These are phyloP conservation scores for Carex parvula DNA, from an alignment of 176 grass and related monocot genomes.

Conservation along the genomic window DNA sequence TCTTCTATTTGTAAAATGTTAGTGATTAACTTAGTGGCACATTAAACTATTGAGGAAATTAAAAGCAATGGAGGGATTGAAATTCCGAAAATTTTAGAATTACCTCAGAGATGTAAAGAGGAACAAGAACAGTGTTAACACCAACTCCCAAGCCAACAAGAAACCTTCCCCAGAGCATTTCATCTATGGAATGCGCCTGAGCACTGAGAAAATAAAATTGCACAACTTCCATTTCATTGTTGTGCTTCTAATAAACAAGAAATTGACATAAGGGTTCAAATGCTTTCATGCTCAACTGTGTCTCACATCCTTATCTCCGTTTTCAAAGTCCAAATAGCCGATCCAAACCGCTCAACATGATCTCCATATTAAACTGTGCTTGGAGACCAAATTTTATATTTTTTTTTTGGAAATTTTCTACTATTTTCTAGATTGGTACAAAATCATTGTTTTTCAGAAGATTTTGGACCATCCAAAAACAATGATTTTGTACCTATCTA, in stretches of 20 bases:
- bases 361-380: too few species aligned
- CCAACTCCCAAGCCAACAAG: conserved; percentile 93
- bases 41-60: not conserved
- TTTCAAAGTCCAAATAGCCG: too few species aligned
- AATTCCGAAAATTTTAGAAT: conserved; percentile 7
- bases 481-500: too few species aligned
- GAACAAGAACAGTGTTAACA: conserved; percentile 89
- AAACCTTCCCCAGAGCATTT: conserved; percentile 96
- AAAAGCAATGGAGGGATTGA: not conserved
- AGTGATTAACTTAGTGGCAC: not conserved
- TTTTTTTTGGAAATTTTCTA: too few species aligned
- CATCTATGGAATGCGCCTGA: conserved; percentile 73
- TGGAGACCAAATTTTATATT: too few species aligned
- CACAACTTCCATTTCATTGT: not conserved
- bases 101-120: conserved; percentile 92
- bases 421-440: too few species aligned
- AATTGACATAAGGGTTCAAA: not conserved
- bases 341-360: too few species aligned
- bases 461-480: too few species aligned
- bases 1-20: not conserved
- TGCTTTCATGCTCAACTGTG: too few species aligned
- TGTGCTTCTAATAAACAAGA: conserved; percentile 5
- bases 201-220: conserved; percentile 51
- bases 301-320: too few species aligned
- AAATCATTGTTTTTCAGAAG: too few species aligned